phyloP scores from a whole-genome alignment of 164 flowering plant species.

The Cinnamomum micranthum region DNA sequence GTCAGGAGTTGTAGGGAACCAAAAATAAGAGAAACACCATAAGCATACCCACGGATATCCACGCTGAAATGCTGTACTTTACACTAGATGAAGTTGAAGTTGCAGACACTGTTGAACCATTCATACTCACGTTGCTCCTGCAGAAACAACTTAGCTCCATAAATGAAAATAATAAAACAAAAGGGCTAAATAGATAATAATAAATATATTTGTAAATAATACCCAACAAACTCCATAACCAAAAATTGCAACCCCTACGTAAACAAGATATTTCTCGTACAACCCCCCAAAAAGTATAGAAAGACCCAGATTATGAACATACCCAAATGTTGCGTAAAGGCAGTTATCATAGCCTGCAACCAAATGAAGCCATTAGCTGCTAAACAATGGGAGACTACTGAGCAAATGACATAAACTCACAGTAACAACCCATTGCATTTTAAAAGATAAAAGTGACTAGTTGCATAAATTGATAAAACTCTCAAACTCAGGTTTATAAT shows the following conservation, averaged over 20 bases:
- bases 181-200: no score
- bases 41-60: constrained; percentile 22
- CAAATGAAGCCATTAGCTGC: not conserved
- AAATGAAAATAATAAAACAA: no score
- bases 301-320: constrained; percentile 17
- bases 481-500: not conserved
- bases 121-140: constrained; percentile 43
- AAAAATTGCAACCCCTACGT: no score
- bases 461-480: not conserved
- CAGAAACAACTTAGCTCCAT: not conserved
- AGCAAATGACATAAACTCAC: no score
- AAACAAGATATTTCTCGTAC: not conserved
- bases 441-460: not conserved
- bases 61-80: constrained; percentile 3
- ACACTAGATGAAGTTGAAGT: constrained; percentile 27
- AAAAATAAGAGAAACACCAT: constrained; percentile 13
- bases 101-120: constrained; percentile 22
- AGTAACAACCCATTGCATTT: not conserved
- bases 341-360: constrained; percentile 92
- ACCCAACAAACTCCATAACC: not conserved
- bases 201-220: not conserved
- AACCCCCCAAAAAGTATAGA: not conserved
- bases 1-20: not conserved
- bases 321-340: constrained; percentile 73
- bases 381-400: no score